Conservation (phyloP, 2,329 filamentous ascomycete species). For the Sarocladiaceae sp. region DNA sequence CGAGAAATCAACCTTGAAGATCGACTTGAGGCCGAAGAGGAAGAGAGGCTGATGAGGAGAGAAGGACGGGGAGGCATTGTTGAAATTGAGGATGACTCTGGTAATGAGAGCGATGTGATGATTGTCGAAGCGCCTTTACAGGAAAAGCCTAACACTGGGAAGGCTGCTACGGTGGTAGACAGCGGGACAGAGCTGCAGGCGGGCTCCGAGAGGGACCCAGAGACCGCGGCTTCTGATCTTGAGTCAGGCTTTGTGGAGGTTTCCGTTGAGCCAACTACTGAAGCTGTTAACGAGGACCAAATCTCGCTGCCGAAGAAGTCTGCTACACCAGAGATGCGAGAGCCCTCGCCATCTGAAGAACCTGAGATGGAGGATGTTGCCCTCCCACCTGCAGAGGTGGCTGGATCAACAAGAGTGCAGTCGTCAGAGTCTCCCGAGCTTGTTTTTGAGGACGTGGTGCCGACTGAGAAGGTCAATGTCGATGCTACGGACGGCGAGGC, state of each 20-base stretch:
- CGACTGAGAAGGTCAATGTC: slow-evolving; percentile 12
- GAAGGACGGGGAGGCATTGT: slow-evolving; percentile 46
- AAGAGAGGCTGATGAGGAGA: slow-evolving; percentile 39
- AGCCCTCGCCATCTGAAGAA: slow-evolving; percentile 15
- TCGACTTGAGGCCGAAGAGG: slow-evolving; percentile 48
- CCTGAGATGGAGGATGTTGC: slow-evolving; percentile 31
- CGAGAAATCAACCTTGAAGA: slow-evolving; percentile 60
- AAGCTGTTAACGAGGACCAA: slow-evolving; percentile 1
- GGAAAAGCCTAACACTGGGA: slow-evolving; percentile 13
- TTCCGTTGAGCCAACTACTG: background rate
- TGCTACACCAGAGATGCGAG: background rate
- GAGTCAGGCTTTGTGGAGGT: background rate
- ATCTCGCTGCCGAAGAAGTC: background rate
- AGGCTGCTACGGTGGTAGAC: background rate
- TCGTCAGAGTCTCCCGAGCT: slow-evolving; percentile 27
- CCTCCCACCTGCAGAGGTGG: background rate
- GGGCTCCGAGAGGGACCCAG: too few relatives aligned
- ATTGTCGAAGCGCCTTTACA: slow-evolving; percentile 39
- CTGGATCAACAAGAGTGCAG: background rate
- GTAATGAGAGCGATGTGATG: slow-evolving; percentile 50
- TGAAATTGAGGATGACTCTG: slow-evolving; percentile 57
- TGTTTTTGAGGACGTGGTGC: slow-evolving; percentile 29
- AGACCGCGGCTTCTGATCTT: background rate
- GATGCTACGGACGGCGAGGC: background rate
- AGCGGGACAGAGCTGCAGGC: background rate